Evolutionary conservation across 805 yeast species (phyloP), one percentile per base, ranked within the genome.

Genomic region (Yarrowia bubula): DNA sequence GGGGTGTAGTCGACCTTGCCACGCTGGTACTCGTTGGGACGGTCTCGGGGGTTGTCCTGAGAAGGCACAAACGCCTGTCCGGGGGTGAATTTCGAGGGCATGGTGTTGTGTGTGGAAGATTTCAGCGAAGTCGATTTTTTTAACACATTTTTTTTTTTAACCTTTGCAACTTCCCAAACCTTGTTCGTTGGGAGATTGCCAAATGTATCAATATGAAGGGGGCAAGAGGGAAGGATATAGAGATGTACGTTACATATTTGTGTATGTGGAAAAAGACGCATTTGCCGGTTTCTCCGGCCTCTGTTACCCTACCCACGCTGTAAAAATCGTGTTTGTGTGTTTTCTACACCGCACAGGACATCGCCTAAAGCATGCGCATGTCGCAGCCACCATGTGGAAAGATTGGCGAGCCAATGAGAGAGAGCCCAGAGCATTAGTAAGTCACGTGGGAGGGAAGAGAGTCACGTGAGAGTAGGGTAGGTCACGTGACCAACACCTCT

Each of bases 21-120:
- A 18, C 31, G 31, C 64, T 60, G 61, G 53, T 60, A 43, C 64
- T 47, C 62, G 47, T 55, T 55, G 61, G 61, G 61, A 11, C 61
- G 46, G 61, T 55, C 47, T n/a, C 61, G 46, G 47, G 61, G 64
- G 51, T 43, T 43, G 43, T 51, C 58, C 58, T 38, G 58, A 6
- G 41, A 4, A 10, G 42, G 31, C 38, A n/a, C 51, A n/a, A 31
- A 57, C 18, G 50, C 41, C 50, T 57, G 63, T 41, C 63, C 64
- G 28, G 64, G 64, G 43, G 43, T 37, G 51, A 58, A 58, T 33
- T 58, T 58, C 33, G 64, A 11, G n/a, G 64, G 58, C 58, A 51
- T 51, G 28, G 28, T 22, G 17, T 18, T 6, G 13, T n/a, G 41
- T 18, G 42, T 50, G 39, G 17, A 38, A 13, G 42, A 38, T 13